Evolutionary conservation across 305 asterid species (phyloP).

Genomic region (Fraxinus platypoda): DNA sequence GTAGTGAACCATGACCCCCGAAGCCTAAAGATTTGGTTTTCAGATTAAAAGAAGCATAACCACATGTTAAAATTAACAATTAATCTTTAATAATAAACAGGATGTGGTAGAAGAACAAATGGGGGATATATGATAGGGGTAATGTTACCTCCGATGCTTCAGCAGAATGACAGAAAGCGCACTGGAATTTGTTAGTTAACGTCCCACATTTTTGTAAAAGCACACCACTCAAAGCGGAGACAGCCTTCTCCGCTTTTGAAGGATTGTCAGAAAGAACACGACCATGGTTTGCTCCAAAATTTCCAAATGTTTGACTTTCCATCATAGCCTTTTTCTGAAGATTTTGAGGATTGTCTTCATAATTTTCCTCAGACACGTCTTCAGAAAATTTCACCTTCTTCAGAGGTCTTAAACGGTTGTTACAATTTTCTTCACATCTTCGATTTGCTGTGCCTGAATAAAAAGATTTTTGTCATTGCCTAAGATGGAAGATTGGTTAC

Average conservation of each 20-base stretch:
- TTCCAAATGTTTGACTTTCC: conserved; percentile 26
- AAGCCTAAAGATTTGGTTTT: conserved; percentile 46
- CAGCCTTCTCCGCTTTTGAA: conserved; percentile 28
- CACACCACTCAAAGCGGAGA: conserved; percentile 23
- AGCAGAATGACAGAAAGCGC: conserved; percentile 77
- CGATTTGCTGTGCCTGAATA: conserved; percentile 17
- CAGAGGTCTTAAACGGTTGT: conserved; percentile 24
- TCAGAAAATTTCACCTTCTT: conserved; percentile 56
- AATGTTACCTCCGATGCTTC: conserved; percentile 71
- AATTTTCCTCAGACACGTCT: conserved; percentile 22
- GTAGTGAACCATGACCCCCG: conserved; percentile 77
- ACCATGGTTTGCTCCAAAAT: conserved; percentile 5
- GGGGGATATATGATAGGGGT: background rate
- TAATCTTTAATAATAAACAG: conserved; percentile 14
- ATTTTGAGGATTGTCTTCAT: conserved; percentile 14
- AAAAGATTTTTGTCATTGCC: conserved; percentile 27
- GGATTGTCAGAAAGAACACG: conserved; percentile 6
- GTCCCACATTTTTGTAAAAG: conserved; percentile 42
- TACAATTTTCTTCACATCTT: conserved; percentile 20
- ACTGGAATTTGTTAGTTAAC: conserved; percentile 27
- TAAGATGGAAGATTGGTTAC: conserved; percentile 22
- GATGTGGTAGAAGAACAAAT: background rate
- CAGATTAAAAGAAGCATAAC: conserved; percentile 2
- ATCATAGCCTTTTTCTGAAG: conserved; percentile 25
- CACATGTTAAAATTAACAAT: conserved; percentile 13